phyloP scores from a whole-genome alignment of 2,329 filamentous ascomycete species.

The Aspergillus amoenus region DNA sequence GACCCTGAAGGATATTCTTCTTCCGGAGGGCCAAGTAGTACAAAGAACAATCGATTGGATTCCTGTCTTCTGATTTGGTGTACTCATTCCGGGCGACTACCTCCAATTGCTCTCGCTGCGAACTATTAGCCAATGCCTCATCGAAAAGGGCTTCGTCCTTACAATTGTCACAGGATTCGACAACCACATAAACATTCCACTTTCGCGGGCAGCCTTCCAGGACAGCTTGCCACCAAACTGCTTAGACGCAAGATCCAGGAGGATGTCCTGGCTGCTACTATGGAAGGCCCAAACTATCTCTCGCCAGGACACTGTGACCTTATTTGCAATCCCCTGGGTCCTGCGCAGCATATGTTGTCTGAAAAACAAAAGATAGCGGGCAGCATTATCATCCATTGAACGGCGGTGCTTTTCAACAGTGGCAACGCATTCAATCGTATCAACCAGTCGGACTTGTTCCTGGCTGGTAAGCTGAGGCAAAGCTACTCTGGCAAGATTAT shows the following conservation, averaged over 20 bases:
- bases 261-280: constrained; percentile 72
- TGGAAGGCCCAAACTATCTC: constrained; percentile 49
- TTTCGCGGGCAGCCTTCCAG: constrained; percentile 83
- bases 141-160: constrained; percentile 35
- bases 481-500: constrained; percentile 71
- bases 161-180: constrained; percentile 74
- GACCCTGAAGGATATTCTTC: constrained; percentile 82
- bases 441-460: constrained; percentile 80
- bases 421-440: constrained; percentile 81
- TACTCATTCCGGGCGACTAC: constrained; percentile 91
- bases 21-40: constrained; percentile 90
- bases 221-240: constrained; percentile 77
- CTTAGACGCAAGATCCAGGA: constrained; percentile 76
- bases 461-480: constrained; percentile 78
- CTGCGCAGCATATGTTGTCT: constrained; percentile 74
- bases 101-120: constrained; percentile 76
- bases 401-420: constrained; percentile 82
- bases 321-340: constrained; percentile 57
- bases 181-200: constrained; percentile 94
- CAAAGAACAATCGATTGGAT: constrained; percentile 85
- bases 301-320: constrained; percentile 62
- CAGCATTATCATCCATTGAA: constrained; percentile 87
- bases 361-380: constrained; percentile 84
- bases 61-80: constrained; percentile 79
- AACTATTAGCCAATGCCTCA: constrained; percentile 11